These are phyloP conservation scores for Massospora cicadina DNA, from an alignment of 371 early-diverging fungal genomes.

Conservation along the genomic window DNA sequence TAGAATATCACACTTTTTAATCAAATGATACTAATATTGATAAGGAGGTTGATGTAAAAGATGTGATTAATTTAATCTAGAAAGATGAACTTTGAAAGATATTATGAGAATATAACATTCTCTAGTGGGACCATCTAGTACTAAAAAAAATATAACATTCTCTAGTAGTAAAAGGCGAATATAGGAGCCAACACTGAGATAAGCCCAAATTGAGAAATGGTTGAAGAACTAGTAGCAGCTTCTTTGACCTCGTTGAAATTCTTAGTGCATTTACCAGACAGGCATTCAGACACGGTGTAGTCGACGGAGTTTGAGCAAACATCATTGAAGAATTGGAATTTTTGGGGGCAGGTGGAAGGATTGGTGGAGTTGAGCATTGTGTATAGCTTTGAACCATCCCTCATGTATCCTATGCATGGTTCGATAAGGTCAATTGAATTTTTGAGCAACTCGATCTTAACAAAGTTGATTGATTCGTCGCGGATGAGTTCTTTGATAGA, in stretches of 20 bases:
- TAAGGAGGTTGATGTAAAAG: too few relatives aligned
- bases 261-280: constrained; percentile 1
- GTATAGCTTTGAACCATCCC: constrained; percentile 4
- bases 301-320: constrained; percentile 3
- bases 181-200: too few relatives aligned
- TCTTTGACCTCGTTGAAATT: constrained; percentile 3
- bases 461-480: constrained; percentile 3
- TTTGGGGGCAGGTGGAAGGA: constrained; percentile 2
- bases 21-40: too few relatives aligned
- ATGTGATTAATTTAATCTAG: too few relatives aligned
- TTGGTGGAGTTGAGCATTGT: constrained; percentile 8
- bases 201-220: too few relatives aligned
- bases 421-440: constrained; percentile 2
- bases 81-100: too few relatives aligned
- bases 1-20: too few relatives aligned
- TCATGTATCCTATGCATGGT: constrained; percentile 5
- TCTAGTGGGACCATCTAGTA: too few relatives aligned
- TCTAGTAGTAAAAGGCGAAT: too few relatives aligned
- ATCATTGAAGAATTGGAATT: constrained; percentile 9
- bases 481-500: constrained; percentile 1
- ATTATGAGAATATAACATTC: too few relatives aligned
- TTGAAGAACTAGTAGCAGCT: too few relatives aligned
- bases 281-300: constrained; percentile 6
- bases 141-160: too few relatives aligned
- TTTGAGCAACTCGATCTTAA: constrained; percentile 4